Percentiles rank a stretch among this genome's conserved stretches.
phyloP scores from a whole-genome alignment of 768 basidiomycete species.

The Hirschioporus abietinus region DNA sequence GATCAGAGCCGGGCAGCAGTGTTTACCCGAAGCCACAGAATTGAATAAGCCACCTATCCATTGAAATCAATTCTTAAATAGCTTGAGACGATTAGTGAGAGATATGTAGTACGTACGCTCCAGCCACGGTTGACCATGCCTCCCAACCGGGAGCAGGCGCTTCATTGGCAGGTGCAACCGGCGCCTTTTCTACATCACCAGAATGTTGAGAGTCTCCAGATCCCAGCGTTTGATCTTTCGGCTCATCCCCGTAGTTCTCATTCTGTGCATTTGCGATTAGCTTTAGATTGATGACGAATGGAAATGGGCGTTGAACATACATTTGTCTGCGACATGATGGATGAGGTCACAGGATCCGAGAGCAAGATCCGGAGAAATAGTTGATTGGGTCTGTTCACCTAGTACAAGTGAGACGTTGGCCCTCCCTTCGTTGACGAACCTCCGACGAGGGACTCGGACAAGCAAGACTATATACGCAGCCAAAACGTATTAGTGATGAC shows the following conservation, averaged over 20 bases:
- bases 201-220: constrained; percentile 18
- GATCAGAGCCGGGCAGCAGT: constrained; percentile 14
- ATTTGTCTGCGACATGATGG: not conserved
- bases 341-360: not conserved
- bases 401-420: too few species aligned
- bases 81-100: not conserved
- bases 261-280: constrained; percentile 20
- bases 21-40: constrained; percentile 19
- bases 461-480: too few species aligned
- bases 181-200: constrained; percentile 22
- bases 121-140: constrained; percentile 26
- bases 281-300: not conserved
- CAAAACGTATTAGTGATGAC: too few species aligned
- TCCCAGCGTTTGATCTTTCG: not conserved
- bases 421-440: too few species aligned
- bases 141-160: not conserved
- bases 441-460: too few species aligned
- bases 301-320: not conserved
- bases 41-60: constrained; percentile 5
- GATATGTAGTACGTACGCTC: constrained; percentile 29
- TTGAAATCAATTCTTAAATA: not conserved
- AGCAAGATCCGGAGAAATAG: too few species aligned
- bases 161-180: constrained; percentile 6
- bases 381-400: too few species aligned
- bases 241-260: constrained; percentile 10